Evolutionary conservation across 257 asterid genomes (phyloP).

Genomic region (Anisodus acutangulus): DNA sequence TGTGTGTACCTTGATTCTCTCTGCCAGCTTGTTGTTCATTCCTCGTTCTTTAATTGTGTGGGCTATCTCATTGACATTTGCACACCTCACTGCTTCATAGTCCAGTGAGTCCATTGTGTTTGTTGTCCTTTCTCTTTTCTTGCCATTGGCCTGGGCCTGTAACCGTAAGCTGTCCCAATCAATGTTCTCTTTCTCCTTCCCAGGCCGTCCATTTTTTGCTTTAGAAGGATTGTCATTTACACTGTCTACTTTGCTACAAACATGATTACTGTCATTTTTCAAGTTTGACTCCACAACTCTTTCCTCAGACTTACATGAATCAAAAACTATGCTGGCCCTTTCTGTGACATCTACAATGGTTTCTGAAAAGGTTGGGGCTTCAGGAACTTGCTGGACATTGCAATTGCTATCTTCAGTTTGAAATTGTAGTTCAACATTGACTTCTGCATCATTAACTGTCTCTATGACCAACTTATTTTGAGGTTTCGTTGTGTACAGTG

Average conservation of each 20-base stretch:
- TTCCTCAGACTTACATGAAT: constrained; percentile 47
- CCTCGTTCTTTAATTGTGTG: constrained; percentile 88
- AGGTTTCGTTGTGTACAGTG: constrained; percentile 44
- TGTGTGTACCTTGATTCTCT: constrained; percentile 74
- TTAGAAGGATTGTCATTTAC: constrained; percentile 39
- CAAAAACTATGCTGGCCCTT: constrained; percentile 46
- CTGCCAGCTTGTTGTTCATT: constrained; percentile 93
- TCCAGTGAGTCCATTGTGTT: constrained; percentile 85
- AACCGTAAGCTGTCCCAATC: constrained; percentile 80
- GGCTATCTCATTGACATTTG: constrained; percentile 83
- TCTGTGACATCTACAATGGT: constrained; percentile 50
- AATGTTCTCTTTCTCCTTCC: constrained; percentile 58
- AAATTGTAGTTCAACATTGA: constrained; percentile 41
- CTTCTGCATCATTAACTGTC: constrained; percentile 39
- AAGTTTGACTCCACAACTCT: constrained; percentile 54
- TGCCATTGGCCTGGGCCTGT: constrained; percentile 51
- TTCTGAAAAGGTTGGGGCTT: constrained; percentile 37
- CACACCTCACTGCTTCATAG: constrained; percentile 88
- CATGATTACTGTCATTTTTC: constrained; percentile 36
- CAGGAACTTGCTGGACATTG: constrained; percentile 46
- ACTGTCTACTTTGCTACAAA: constrained; percentile 41
- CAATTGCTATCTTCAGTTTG: constrained; percentile 40
- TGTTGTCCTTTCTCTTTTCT: constrained; percentile 55
- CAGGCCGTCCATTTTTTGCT: constrained; percentile 49
- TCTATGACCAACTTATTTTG: constrained; percentile 38